Conservation (phyloP, 176 grass and related monocot genomes). For the Zizania latifolia region DNA sequence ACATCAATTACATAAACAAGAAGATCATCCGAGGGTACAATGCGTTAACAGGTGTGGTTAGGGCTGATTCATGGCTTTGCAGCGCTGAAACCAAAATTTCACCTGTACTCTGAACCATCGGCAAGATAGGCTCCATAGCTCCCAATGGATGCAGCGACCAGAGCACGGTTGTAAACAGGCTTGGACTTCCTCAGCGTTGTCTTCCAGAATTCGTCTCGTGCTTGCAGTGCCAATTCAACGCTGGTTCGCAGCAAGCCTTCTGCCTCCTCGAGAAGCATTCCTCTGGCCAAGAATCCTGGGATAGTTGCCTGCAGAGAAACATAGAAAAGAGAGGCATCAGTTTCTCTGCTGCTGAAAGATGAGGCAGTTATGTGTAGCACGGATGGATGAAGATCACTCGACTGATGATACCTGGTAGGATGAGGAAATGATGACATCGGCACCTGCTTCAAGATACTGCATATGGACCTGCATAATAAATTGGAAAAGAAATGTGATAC, state of each 20-base stretch:
- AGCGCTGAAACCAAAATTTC: neutral
- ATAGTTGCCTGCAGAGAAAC: constrained; percentile 53
- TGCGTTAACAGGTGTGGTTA: neutral
- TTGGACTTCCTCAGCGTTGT: constrained; percentile 32
- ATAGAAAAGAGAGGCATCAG: neutral
- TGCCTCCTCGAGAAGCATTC: constrained; percentile 42
- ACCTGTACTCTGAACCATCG: constrained; percentile 92
- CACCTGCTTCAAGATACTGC: constrained; percentile 73
- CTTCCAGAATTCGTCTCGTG: constrained; percentile 55
- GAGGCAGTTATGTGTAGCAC: neutral
- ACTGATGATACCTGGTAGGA: constrained; percentile 60
- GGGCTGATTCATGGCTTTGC: neutral
- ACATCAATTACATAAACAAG: neutral
- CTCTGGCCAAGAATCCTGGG: constrained; percentile 63
- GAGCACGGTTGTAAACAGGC: constrained; percentile 45
- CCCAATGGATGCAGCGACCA: constrained; percentile 66
- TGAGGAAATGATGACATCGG: constrained; percentile 67
- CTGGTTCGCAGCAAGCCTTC: constrained; percentile 55
- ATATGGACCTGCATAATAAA: constrained; percentile 55
- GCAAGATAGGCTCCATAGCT: constrained; percentile 86
- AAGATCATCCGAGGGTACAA: neutral
- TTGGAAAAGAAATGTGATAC: neutral
- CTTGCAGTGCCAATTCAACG: constrained; percentile 51
- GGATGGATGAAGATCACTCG: neutral
- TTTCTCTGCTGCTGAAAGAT: neutral